Base-by-base conservation (phyloP, 305 asterid genomes). In the Coffea humblotiana region DNA sequence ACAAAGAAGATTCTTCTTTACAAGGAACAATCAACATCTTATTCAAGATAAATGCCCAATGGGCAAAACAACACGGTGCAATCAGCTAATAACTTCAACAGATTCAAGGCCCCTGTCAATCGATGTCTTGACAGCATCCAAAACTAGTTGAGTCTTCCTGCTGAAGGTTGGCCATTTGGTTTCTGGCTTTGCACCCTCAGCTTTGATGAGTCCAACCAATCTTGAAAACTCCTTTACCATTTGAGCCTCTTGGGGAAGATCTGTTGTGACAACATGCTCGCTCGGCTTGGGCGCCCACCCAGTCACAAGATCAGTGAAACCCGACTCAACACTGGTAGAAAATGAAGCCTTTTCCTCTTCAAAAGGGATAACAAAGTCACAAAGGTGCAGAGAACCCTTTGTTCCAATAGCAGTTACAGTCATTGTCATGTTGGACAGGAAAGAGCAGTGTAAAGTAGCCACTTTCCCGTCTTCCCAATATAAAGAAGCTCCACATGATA, bases 151-250 rank as follows among this genome's bases (percentile, higher is more conserved):
- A 21, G 97, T 92, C 77, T 92, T 90, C 81, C 93, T 77, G 71
- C 93, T 91, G 19, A 92, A 77, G 4, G 54, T 81, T 47, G 85
- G 82, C 94, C 97, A 92, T 47, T 86, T 89, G 84, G 76, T 88
- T 72, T 92, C 96, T 3, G 81, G 86, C 74, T 75, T 80, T 0
- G 32, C 79, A 2, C 91, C 90, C 47, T 60, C 1, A 3, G 56
- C 88, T 64, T 80, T 89, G 1, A 91, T 78, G 70, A 65, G 74
- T 6, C 51, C n/a, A 6, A 88, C 94, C 84, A 92, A 76, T 18
- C 84, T 72, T 10, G 92, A 85, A 43, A 92, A 92, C 86, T 92
- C 96, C 80, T 58, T 85, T 83, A 91, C 92, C 96, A 92, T 92
- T 3, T 83, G 83, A 18, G 90, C 96, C 58, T 92, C 96, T 77